A percentile compares a stretch with the other conserved stretches of the same genome.
Conservation (phyloP, 441 rosid species). For the Erodium chrysanthum region DNA sequence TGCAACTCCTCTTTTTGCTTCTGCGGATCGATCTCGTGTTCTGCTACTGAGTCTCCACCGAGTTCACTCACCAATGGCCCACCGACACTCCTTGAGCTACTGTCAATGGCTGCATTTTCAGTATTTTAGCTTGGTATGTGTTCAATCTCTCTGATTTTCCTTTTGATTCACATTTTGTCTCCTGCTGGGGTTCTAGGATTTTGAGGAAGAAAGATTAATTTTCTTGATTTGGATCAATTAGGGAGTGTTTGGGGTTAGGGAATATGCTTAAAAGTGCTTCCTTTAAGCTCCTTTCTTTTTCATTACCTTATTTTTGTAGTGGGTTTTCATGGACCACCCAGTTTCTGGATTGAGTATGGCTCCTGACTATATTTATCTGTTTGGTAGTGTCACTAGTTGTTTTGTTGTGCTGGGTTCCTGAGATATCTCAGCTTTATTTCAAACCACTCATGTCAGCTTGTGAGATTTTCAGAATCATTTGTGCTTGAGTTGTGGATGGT, state of each 20-base stretch:
- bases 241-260: slow-evolving; percentile 8
- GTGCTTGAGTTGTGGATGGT: slow-evolving; percentile 1
- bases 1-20: neutral
- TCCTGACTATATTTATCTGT: neutral
- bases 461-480: neutral
- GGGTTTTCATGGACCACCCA: slow-evolving; percentile 4
- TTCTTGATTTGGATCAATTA: neutral
- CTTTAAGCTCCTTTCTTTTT: neutral
- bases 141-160: neutral
- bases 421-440: neutral
- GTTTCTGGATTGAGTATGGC: neutral
- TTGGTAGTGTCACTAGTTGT: neutral
- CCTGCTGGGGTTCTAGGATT: neutral
- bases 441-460: neutral
- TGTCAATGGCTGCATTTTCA: slow-evolving; percentile 23
- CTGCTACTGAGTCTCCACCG: neutral
- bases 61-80: slow-evolving; percentile 9
- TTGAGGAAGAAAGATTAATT: neutral
- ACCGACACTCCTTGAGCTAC: slow-evolving; percentile 24
- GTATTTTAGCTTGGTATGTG: neutral
- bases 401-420: neutral
- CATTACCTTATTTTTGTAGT: neutral
- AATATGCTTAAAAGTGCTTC: neutral
- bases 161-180: neutral
- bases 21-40: slow-evolving; percentile 8